phyloP scores from a whole-genome alignment of 352 stramenopile species.

The Globisporangium perplexum region DNA sequence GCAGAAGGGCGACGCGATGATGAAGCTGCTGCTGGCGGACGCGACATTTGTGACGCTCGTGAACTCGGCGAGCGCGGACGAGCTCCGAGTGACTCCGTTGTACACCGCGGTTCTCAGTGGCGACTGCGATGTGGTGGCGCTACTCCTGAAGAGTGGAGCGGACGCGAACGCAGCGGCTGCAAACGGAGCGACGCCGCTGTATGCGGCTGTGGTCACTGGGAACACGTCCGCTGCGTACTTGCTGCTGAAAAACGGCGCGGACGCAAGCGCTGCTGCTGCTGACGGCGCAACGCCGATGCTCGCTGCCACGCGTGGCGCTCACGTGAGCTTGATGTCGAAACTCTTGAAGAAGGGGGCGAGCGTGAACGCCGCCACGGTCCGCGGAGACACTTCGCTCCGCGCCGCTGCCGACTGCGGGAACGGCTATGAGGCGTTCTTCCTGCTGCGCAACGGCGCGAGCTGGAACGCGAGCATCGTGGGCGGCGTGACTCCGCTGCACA shows the following conservation, averaged over 20 bases:
- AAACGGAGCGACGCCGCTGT: slow-evolving; percentile 3
- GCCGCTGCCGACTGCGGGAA: slow-evolving; percentile 23
- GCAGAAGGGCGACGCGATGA: not conserved
- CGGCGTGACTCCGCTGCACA: slow-evolving; percentile 12
- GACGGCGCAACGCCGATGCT: no score
- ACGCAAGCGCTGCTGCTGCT: no score
- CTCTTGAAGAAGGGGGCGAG: slow-evolving; percentile 21
- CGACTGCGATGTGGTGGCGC: no score
- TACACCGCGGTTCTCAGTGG: no score
- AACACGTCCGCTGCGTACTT: no score
- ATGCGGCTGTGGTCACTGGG: no score
- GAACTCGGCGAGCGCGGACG: no score
- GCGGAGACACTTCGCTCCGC: slow-evolving; percentile 22
- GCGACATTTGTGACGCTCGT: no score
- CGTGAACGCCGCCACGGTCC: slow-evolving; percentile 7
- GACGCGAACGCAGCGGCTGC: no score
- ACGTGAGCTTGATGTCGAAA: slow-evolving; percentile 22
- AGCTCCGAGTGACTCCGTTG: no score
- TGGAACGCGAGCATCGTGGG: slow-evolving; percentile 15
- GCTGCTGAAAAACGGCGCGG: no score
- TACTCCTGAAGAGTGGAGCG: no score
- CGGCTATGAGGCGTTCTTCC: slow-evolving; percentile 15
- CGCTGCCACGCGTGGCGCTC: slow-evolving; percentile 21
- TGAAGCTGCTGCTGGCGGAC: not conserved
- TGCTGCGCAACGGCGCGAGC: slow-evolving; percentile 11